Evolutionary conservation across 768 basidiomycete species (phyloP).

Genomic region (Suillus decipiens): DNA sequence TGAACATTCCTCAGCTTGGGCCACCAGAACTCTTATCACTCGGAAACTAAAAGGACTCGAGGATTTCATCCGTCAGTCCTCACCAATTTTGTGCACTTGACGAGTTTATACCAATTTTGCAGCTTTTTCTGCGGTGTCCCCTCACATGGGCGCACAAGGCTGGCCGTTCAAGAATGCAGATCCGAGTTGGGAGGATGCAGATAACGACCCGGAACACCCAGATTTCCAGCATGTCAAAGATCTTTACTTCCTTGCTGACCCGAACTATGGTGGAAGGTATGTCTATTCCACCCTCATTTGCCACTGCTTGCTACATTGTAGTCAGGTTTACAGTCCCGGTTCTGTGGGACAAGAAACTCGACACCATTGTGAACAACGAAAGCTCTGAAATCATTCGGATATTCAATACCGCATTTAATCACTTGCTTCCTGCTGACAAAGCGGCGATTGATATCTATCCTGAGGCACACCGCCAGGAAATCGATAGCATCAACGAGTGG

Average conservation of each 20-base stretch:
- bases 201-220: slow-evolving; percentile 69
- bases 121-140: slow-evolving; percentile 85
- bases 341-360: slow-evolving; percentile 88
- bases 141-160: slow-evolving; percentile 79
- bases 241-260: slow-evolving; percentile 77
- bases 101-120: background rate
- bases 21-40: slow-evolving; percentile 85
- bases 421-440: slow-evolving; percentile 64
- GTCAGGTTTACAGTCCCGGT: slow-evolving; percentile 82
- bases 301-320: background rate
- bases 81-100: background rate
- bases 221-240: slow-evolving; percentile 75
- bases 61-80: slow-evolving; percentile 67
- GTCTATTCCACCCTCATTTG: slow-evolving; percentile 15
- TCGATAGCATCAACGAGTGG: slow-evolving; percentile 85
- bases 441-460: slow-evolving; percentile 80
- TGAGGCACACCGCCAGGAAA: slow-evolving; percentile 63
- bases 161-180: slow-evolving; percentile 85
- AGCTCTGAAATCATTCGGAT: slow-evolving; percentile 94
- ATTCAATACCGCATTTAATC: slow-evolving; percentile 85
- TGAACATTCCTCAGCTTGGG: slow-evolving; percentile 67
- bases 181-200: slow-evolving; percentile 62
- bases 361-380: slow-evolving; percentile 95
- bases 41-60: slow-evolving; percentile 93
- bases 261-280: slow-evolving; percentile 70